These are phyloP conservation scores for Solanum megistacrolobum DNA, from an alignment of 257 asterid species.

Conservation along the genomic window DNA sequence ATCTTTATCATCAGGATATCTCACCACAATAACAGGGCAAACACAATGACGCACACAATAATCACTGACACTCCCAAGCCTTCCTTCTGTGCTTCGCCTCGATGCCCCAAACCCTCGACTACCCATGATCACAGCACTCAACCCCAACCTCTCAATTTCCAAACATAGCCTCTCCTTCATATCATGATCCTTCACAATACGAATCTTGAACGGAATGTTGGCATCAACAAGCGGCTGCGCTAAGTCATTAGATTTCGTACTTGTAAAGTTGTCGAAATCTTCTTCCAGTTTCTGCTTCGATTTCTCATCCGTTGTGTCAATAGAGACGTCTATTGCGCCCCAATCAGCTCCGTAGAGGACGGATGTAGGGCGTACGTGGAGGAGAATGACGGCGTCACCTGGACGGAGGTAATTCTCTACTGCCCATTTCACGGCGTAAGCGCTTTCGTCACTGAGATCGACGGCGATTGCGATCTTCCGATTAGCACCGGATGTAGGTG, in stretches of 20 bases:
- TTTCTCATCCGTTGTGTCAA: conserved; percentile 31
- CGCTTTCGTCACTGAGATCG: conserved; percentile 75
- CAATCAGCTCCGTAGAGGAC: conserved; percentile 55
- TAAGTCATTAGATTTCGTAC: conserved; percentile 47
- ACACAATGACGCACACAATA: conserved; percentile 71
- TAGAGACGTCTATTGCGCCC: conserved; percentile 44
- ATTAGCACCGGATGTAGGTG: conserved; percentile 46
- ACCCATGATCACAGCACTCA: conserved; percentile 75
- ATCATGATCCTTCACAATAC: conserved; percentile 69
- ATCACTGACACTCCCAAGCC: conserved; percentile 78
- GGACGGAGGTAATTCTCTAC: conserved; percentile 68
- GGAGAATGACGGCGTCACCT: conserved; percentile 73
- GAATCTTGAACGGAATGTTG: conserved; percentile 55
- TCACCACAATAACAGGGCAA: conserved; percentile 69
- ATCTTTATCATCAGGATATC: conserved; percentile 56
- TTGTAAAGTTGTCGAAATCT: conserved; percentile 55
- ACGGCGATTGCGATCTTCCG: conserved; percentile 66
- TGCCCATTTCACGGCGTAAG: conserved; percentile 64
- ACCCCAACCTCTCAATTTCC: conserved; percentile 80
- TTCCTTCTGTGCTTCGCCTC: conserved; percentile 45
- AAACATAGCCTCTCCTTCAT: conserved; percentile 77
- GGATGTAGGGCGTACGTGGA: conserved; percentile 40
- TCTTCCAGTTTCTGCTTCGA: conserved; percentile 62
- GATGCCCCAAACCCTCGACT: conserved; percentile 71
- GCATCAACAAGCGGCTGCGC: conserved; percentile 61